Conservation (phyloP, 78 protist genomes). For the Dictyostelium purpureum region DNA sequence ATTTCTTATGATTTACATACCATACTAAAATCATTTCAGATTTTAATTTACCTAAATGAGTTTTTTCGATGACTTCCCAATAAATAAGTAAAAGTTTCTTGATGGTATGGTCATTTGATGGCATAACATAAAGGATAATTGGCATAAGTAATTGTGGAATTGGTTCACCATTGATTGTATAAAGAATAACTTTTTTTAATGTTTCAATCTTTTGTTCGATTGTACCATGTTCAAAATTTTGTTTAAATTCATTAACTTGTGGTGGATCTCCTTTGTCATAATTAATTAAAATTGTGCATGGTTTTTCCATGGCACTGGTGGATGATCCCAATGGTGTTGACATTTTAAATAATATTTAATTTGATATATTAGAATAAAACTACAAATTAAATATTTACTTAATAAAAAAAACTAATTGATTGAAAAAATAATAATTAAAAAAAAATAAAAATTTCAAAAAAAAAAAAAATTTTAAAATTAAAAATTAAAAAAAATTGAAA, state of each 20-base stretch:
- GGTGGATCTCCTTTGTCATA: constrained; percentile 77
- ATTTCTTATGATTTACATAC: constrained; percentile 35
- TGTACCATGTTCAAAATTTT: constrained; percentile 61
- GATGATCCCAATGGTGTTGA: constrained; percentile 50
- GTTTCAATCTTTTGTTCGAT: constrained; percentile 71
- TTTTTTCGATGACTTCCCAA: constrained; percentile 96
- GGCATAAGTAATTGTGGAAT: constrained; percentile 87
- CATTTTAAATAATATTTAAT: too few relatives aligned
- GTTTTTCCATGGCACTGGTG: constrained; percentile 67
- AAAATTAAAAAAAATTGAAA: too few relatives aligned
- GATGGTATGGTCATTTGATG: constrained; percentile 87
- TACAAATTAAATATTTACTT: too few relatives aligned
- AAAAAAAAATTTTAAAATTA: too few relatives aligned
- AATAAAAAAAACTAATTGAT: too few relatives aligned
- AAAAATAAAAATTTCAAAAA: too few relatives aligned
- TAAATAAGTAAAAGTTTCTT: constrained; percentile 96
- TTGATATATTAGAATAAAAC: too few relatives aligned
- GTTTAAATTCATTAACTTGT: constrained; percentile 64
- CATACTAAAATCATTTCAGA: constrained; percentile 97
- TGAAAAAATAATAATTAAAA: too few relatives aligned
- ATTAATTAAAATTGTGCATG: constrained; percentile 60
- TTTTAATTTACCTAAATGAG: constrained; percentile 92
- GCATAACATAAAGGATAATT: constrained; percentile 92
- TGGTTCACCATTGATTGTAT: constrained; percentile 88
- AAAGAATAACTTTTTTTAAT: constrained; percentile 72